Conservation (phyloP, 2,329 filamentous ascomycete genomes). For the Colletotrichum endophyticum region DNA sequence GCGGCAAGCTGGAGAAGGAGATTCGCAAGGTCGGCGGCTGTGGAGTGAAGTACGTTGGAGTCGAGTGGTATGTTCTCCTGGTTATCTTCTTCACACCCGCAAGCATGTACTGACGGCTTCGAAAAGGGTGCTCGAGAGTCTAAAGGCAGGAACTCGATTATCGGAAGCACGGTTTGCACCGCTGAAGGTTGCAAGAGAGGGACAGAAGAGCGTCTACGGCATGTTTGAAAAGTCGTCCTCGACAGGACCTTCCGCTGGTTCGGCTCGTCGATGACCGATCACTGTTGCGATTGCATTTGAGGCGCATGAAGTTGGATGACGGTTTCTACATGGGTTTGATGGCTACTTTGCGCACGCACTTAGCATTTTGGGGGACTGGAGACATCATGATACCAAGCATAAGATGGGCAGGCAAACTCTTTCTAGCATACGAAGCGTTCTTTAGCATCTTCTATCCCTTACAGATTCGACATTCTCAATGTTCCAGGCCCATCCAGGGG, state of each 20-base stretch:
- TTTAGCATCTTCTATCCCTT: not conserved
- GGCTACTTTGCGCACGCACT: not conserved
- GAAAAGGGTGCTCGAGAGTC: constrained; percentile 78
- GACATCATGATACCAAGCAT: not conserved
- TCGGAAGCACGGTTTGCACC: constrained; percentile 75
- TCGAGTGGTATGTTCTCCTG: constrained; percentile 70
- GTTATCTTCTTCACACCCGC: constrained; percentile 5
- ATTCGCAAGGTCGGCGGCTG: constrained; percentile 70
- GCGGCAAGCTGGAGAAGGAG: constrained; percentile 82
- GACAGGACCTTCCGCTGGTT: not conserved
- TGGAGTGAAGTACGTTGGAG: constrained; percentile 78
- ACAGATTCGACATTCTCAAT: not conserved
- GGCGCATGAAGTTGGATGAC: not conserved
- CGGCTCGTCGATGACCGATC: not conserved
- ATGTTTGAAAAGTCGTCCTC: constrained; percentile 35
- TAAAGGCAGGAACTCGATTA: constrained; percentile 76
- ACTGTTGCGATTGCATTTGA: not conserved
- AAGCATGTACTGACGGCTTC: not conserved
- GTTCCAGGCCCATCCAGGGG: not conserved
- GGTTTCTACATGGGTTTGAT: not conserved
- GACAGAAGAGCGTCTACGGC: constrained; percentile 69
- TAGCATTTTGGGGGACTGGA: not conserved
- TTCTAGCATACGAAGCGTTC: constrained; percentile 1
- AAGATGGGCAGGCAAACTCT: not conserved
- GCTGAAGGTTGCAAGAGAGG: constrained; percentile 63